Conservation (phyloP, 345 rosid genomes). For the Citrus trifoliata region DNA sequence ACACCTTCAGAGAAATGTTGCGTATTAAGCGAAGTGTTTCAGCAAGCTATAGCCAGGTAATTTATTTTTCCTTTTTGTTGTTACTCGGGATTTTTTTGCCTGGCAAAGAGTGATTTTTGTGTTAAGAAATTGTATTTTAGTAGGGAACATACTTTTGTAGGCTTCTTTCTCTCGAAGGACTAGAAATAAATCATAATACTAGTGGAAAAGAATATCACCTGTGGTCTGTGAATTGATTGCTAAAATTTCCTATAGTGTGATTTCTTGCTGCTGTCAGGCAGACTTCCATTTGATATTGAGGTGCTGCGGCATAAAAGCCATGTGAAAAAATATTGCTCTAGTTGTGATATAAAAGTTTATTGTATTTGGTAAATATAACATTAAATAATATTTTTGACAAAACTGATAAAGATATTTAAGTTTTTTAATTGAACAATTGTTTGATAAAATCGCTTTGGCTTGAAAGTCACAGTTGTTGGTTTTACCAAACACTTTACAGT, state of each 20-base stretch:
- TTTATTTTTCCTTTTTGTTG: not conserved
- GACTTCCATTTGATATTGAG: not conserved
- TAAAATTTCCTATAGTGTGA: not conserved
- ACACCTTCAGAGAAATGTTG: conserved; percentile 93
- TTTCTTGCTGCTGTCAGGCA: not conserved
- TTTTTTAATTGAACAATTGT: too few species aligned
- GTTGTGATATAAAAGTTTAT: too few species aligned
- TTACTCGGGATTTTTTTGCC: not conserved
- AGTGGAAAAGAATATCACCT: not conserved
- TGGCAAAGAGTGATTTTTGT: not conserved
- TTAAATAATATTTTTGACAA: too few species aligned
- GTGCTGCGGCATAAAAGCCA: too few species aligned
- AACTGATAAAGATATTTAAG: too few species aligned
- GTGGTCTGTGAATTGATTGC: not conserved
- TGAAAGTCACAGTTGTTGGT: too few species aligned
- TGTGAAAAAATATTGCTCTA: too few species aligned
- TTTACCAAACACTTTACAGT: too few species aligned
- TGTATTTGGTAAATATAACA: too few species aligned
- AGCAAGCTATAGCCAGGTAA: conserved; percentile 93
- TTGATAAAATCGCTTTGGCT: too few species aligned
- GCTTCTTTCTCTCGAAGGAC: not conserved
- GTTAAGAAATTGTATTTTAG: not conserved
- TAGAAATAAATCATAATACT: not conserved
- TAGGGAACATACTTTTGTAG: not conserved
- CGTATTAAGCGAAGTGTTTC: conserved; percentile 86